Evolutionary conservation across 139 green algal genomes (phyloP).

Genomic region (Micromonas commoda): DNA sequence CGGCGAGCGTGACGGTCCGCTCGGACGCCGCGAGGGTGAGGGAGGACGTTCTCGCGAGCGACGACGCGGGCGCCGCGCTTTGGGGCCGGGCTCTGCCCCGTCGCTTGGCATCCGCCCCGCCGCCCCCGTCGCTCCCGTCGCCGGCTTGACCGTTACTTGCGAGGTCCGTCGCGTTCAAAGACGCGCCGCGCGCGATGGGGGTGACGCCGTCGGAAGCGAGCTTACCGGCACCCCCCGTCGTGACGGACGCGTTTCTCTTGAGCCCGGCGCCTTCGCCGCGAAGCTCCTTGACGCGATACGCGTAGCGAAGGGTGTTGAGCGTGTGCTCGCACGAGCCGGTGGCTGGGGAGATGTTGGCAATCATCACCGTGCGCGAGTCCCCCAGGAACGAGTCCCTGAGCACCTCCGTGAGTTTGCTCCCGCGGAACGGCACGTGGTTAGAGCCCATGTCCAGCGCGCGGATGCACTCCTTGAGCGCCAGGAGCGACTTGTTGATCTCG

Average conservation of each 20-base stretch:
- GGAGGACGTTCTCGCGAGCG: too few relatives aligned
- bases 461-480: conserved; percentile 91
- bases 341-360: conserved; percentile 91
- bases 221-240: too few relatives aligned
- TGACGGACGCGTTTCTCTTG: neutral
- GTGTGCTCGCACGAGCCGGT: conserved; percentile 85
- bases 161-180: neutral
- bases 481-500: conserved; percentile 97
- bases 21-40: too few relatives aligned
- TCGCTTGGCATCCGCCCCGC: too few relatives aligned
- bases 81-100: too few relatives aligned
- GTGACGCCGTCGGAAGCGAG: neutral
- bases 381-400: conserved; percentile 72
- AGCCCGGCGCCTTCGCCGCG: neutral
- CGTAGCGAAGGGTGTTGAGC: conserved; percentile 96
- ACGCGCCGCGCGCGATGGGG: neutral
- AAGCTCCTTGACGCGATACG: conserved; percentile 54
- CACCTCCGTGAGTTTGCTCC: conserved; percentile 85
- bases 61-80: too few relatives aligned
- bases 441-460: conserved; percentile 81
- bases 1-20: too few relatives aligned
- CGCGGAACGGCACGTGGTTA: conserved; percentile 90
- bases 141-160: too few relatives aligned
- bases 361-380: conserved; percentile 89
- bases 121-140: too few relatives aligned